Conservation (phyloP, 2,329 filamentous ascomycete genomes). For the Diaporthe sp. region DNA sequence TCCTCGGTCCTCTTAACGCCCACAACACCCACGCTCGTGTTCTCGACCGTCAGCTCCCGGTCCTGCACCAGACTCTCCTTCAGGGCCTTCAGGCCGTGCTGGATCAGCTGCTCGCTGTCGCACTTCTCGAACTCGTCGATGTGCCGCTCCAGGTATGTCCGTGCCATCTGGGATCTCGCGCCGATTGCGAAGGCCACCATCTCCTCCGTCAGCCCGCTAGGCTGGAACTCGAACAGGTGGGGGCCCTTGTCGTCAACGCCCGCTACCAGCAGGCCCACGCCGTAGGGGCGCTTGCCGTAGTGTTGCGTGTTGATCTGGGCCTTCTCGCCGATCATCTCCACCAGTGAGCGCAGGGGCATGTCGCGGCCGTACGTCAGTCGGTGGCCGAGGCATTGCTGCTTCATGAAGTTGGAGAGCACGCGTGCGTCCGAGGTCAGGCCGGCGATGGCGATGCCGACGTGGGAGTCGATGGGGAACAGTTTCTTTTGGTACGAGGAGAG, state of each 20-base stretch:
- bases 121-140: constrained; percentile 83
- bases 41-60: constrained; percentile 96
- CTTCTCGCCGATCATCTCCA: constrained; percentile 92
- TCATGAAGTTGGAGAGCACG: constrained; percentile 99
- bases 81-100: constrained; percentile 88
- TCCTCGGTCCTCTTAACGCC: constrained; percentile 65
- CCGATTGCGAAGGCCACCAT: constrained; percentile 97
- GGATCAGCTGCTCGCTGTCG: constrained; percentile 85
- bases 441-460: constrained; percentile 94
- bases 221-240: constrained; percentile 98
- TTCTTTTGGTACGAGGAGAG: constrained; percentile 99
- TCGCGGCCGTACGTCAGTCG: constrained; percentile 95
- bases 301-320: constrained; percentile 98
- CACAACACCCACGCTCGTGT: constrained; percentile 90
- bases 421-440: constrained; percentile 97
- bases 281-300: constrained; percentile 96
- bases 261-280: constrained; percentile 90
- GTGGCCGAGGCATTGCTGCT: constrained; percentile 96
- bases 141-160: constrained; percentile 95
- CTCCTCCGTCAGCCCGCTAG: constrained; percentile 94
- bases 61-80: constrained; percentile 98
- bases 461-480: constrained; percentile 95
- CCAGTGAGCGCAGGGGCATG: constrained; percentile 89
- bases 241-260: constrained; percentile 94
- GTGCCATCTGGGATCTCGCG: constrained; percentile 94